phyloP scores from a whole-genome alignment of 2,329 filamentous ascomycete species.

The Triangularia setosa region DNA sequence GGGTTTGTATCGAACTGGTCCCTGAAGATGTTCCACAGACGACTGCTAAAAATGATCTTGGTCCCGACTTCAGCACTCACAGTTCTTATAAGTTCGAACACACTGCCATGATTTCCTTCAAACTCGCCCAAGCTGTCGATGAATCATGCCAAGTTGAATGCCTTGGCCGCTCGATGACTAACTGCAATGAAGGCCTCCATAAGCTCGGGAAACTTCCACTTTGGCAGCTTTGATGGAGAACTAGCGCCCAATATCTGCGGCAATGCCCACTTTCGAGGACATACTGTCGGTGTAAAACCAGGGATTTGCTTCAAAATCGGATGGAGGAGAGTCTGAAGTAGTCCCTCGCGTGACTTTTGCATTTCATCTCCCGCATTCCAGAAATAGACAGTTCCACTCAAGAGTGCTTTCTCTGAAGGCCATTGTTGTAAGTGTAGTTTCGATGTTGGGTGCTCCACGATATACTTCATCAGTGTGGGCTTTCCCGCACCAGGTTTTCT shows the following conservation, averaged over 20 bases:
- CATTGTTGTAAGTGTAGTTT: not conserved
- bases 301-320: constrained; percentile 14
- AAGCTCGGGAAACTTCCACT: constrained; percentile 15
- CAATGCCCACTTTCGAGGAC: constrained; percentile 11
- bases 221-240: not conserved
- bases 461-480: constrained; percentile 19
- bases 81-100: constrained; percentile 15
- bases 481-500: constrained; percentile 22
- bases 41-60: constrained; percentile 27
- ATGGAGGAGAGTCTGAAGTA: constrained; percentile 23
- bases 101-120: constrained; percentile 12
- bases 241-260: constrained; percentile 7
- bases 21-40: constrained; percentile 26
- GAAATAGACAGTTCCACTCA: constrained; percentile 19
- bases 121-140: constrained; percentile 22
- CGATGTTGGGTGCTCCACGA: not conserved
- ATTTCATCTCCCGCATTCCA: constrained; percentile 23
- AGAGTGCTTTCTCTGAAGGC: not conserved
- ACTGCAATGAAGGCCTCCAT: constrained; percentile 7
- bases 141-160: constrained; percentile 16
- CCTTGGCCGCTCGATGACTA: not conserved
- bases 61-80: constrained; percentile 3
- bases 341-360: constrained; percentile 25
- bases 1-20: constrained; percentile 20
- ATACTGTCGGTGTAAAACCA: constrained; percentile 6